Evolutionary conservation across 2,329 filamentous ascomycete genomes (phyloP).

Genomic region (Penicillium sp.): DNA sequence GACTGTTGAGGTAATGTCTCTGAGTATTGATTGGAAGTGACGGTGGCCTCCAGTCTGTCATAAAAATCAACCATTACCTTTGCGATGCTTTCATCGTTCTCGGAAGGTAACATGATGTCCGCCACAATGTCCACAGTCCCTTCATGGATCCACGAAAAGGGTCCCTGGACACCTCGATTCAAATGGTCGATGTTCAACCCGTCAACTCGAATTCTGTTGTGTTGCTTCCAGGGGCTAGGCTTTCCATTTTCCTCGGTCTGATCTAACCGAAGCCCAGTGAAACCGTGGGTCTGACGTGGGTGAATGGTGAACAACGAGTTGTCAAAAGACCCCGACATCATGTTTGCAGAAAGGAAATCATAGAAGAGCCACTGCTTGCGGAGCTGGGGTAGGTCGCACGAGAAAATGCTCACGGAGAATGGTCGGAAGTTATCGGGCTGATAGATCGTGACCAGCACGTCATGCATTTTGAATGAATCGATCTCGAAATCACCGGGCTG

Average conservation of each 20-base stretch:
- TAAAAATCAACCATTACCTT: conserved; percentile 98
- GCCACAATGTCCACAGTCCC: conserved; percentile 95
- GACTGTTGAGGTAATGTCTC: conserved; percentile 18
- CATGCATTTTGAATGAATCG: conserved; percentile 93
- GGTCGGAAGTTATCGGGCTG: conserved; percentile 90
- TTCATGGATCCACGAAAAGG: conserved; percentile 97
- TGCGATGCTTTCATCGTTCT: conserved; percentile 81
- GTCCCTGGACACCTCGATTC: conserved; percentile 87
- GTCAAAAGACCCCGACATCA: conserved; percentile 94
- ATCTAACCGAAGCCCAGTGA: conserved; percentile 62
- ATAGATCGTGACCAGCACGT: conserved; percentile 85
- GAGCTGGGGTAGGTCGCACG: conserved; percentile 86
- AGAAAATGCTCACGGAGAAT: conserved; percentile 92
- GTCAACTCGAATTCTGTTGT: conserved; percentile 87
- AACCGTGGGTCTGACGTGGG: conserved; percentile 82
- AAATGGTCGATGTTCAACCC: conserved; percentile 93
- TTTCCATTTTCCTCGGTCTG: conserved; percentile 62
- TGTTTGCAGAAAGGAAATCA: conserved; percentile 91
- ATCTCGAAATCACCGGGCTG: conserved; percentile 94
- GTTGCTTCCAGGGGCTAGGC: conserved; percentile 85
- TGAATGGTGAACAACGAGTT: conserved; percentile 97
- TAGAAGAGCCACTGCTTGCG: conserved; percentile 98
- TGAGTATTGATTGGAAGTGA: conserved; percentile 69
- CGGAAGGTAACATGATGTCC: conserved; percentile 89
- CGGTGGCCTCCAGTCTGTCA: conserved; percentile 89